Conservation (phyloP, 192 early-diverging fungal species). For the Anaeromyces robustus region DNA sequence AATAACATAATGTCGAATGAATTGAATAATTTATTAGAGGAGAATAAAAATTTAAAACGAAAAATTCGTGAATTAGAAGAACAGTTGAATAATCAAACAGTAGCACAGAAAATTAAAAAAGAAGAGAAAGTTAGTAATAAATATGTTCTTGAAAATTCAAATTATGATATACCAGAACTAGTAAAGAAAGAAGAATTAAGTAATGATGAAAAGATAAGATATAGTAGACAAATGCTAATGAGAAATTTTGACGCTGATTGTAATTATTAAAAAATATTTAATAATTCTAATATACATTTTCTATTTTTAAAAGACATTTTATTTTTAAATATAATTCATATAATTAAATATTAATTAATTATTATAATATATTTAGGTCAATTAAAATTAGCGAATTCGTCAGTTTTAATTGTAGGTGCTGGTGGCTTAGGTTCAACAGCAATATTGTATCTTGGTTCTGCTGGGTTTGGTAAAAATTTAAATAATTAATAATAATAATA, state of each 20-base stretch:
- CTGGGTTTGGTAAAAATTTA: slow-evolving; percentile 49
- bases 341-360: neutral
- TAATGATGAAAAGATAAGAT: neutral
- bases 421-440: slow-evolving; percentile 87
- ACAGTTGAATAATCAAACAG: no score
- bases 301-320: neutral
- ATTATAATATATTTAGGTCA: slow-evolving; percentile 34
- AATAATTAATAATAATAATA: neutral
- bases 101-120: neutral
- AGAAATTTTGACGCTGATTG: neutral
- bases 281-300: no score
- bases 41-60: neutral
- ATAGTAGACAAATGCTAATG: neutral
- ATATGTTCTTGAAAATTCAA: neutral
- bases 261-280: no score
- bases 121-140: neutral
- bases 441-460: slow-evolving; percentile 72
- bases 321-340: no score
- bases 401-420: slow-evolving; percentile 78
- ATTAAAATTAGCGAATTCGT: slow-evolving; percentile 49
- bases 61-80: neutral
- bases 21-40: neutral
- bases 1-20: neutral
- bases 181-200: neutral
- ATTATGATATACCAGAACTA: neutral